Evolutionary conservation across 169 alveolate genomes (phyloP).

Genomic region (Plasmodium billcollinsi): DNA sequence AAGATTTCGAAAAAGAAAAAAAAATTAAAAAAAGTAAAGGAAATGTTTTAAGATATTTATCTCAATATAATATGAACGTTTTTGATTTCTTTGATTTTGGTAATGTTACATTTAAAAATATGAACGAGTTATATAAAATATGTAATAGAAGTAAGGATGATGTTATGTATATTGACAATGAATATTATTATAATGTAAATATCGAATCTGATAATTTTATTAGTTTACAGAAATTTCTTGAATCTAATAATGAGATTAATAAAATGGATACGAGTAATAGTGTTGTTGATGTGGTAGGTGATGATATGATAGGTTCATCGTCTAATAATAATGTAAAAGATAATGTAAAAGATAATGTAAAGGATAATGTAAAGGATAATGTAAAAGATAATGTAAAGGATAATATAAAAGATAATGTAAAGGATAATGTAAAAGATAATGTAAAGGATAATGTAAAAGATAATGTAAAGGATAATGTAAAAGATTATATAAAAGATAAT

Average conservation of each 20-base stretch:
- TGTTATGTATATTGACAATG: slow-evolving; percentile 2
- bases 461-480: neutral
- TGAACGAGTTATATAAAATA: slow-evolving; percentile 13
- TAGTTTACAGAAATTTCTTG: slow-evolving; percentile 4
- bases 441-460: neutral
- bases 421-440: neutral
- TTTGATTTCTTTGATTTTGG: slow-evolving; percentile 19
- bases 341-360: neutral
- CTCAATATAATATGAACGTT: slow-evolving; percentile 22
- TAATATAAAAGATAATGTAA: neutral
- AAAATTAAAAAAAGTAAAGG: slow-evolving; percentile 33
- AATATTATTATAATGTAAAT: slow-evolving; percentile 13
- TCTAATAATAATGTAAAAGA: neutral
- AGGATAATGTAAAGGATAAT: neutral
- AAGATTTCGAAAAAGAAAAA: slow-evolving; percentile 27
- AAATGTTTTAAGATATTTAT: slow-evolving; percentile 24
- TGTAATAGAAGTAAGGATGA: slow-evolving; percentile 10
- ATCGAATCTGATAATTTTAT: neutral
- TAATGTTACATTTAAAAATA: slow-evolving; percentile 14
- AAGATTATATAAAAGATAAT: neutral
- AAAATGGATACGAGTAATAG: neutral
- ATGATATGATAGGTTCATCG: neutral
- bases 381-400: neutral
- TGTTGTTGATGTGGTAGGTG: neutral
- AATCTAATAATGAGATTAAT: neutral